Evolutionary conservation across 169 alveolate species (phyloP).

Genomic region (Besnoitia besnoiti): DNA sequence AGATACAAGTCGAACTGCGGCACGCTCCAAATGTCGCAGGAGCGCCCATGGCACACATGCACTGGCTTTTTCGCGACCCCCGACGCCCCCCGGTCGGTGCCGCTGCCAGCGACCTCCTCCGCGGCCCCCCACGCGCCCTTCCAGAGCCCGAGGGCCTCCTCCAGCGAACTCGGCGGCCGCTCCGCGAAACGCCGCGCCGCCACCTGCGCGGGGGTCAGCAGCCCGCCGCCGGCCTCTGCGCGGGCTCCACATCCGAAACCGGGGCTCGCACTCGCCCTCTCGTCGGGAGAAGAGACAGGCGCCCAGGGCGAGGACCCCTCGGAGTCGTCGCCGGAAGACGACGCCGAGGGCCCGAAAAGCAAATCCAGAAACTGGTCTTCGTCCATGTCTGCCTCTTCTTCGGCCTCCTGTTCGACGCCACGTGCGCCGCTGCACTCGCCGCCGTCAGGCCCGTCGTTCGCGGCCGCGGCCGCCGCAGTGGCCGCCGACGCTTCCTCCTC

Average conservation of each 20-base stretch:
- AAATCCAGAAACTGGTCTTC: constrained; percentile 12
- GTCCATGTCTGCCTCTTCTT: background rate
- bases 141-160: constrained; percentile 27
- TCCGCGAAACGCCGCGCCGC: constrained; percentile 19
- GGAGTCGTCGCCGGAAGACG: background rate
- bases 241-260: no score
- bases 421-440: background rate
- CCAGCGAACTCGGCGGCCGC: background rate
- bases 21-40: constrained; percentile 20
- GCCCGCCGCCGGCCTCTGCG: background rate
- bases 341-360: background rate
- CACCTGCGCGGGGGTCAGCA: background rate
- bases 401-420: background rate
- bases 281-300: no score
- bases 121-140: background rate
- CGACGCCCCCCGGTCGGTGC: background rate
- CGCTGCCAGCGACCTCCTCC: background rate
- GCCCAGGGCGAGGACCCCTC: background rate
- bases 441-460: no score
- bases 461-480: background rate
- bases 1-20: constrained; percentile 30
- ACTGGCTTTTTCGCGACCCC: background rate
- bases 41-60: constrained; percentile 15
- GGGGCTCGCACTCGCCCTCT: no score
- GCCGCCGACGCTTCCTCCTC: background rate